Evolutionary conservation across 495 filamentous ascomycete species (phyloP).

Genomic region (Aspergillus bertholletiae): DNA sequence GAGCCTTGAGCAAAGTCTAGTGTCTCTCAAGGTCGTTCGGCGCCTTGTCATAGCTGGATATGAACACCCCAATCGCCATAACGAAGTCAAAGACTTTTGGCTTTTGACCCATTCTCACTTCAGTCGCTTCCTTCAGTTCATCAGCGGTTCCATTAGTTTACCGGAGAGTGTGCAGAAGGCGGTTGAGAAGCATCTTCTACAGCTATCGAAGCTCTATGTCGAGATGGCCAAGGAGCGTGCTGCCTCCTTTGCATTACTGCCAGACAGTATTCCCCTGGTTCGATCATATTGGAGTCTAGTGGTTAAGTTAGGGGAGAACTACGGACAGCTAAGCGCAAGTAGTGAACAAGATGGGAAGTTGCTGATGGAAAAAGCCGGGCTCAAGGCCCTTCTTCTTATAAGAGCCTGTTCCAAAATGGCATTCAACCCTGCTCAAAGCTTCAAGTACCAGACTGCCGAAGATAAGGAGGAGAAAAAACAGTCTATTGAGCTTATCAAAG

Average conservation of each 20-base stretch:
- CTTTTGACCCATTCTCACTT: slow-evolving; percentile 65
- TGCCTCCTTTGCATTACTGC: slow-evolving; percentile 74
- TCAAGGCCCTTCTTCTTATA: slow-evolving; percentile 80
- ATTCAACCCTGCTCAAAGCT: slow-evolving; percentile 72
- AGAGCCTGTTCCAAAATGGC: slow-evolving; percentile 80
- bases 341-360: slow-evolving; percentile 49
- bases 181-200: slow-evolving; percentile 81
- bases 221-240: slow-evolving; percentile 75
- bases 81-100: slow-evolving; percentile 76
- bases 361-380: slow-evolving; percentile 68
- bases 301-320: slow-evolving; percentile 67
- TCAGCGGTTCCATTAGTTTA: slow-evolving; percentile 22
- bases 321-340: slow-evolving; percentile 50
- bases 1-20: slow-evolving; percentile 68
- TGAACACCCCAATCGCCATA: slow-evolving; percentile 73
- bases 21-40: slow-evolving; percentile 74
- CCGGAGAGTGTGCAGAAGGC: slow-evolving; percentile 38
- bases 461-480: slow-evolving; percentile 66
- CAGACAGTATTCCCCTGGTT: slow-evolving; percentile 70
- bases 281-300: slow-evolving; percentile 81
- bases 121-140: slow-evolving; percentile 55
- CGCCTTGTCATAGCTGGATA: slow-evolving; percentile 79
- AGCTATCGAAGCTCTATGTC: slow-evolving; percentile 87
- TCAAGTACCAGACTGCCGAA: slow-evolving; percentile 71
- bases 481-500: slow-evolving; percentile 62